Conservation (phyloP, 78 protist genomes). For the Salpingoeca rosetta region DNA sequence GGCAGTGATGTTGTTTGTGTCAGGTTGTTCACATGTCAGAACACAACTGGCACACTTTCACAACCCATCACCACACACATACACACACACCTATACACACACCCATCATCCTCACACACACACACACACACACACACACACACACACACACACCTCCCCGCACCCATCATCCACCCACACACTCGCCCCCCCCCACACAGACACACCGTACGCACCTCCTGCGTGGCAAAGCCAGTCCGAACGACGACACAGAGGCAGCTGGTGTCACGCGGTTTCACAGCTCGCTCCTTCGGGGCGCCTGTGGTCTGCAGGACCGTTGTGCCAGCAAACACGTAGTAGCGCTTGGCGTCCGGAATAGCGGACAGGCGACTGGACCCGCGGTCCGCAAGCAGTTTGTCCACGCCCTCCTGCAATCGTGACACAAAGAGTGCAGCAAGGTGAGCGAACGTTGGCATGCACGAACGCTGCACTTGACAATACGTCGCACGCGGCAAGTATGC, state of each 20-base stretch:
- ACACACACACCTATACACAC: too few species aligned
- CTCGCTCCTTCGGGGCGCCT: background rate
- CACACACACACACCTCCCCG: too few species aligned
- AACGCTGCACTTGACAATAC: background rate
- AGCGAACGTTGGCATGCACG: background rate
- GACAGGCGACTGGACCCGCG: background rate
- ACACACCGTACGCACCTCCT: conserved; percentile 20
- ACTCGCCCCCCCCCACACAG: background rate
- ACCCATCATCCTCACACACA: too few species aligned
- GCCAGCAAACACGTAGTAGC: background rate
- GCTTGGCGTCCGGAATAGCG: background rate
- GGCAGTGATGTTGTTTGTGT: background rate
- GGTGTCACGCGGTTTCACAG: conserved; percentile 30
- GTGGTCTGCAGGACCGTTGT: background rate
- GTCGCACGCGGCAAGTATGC: background rate
- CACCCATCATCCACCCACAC: too few species aligned
- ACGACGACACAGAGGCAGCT: conserved; percentile 60
- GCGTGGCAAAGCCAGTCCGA: conserved; percentile 84
- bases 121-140: background rate
- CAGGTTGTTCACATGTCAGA: background rate
- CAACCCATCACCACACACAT: too few species aligned
- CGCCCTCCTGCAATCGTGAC: background rate
- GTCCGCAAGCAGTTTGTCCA: background rate
- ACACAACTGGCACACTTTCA: background rate
- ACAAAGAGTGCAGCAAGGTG: background rate